Base-by-base conservation (phyloP, 441 rosid species). In the Erodium trifolium region DNA sequence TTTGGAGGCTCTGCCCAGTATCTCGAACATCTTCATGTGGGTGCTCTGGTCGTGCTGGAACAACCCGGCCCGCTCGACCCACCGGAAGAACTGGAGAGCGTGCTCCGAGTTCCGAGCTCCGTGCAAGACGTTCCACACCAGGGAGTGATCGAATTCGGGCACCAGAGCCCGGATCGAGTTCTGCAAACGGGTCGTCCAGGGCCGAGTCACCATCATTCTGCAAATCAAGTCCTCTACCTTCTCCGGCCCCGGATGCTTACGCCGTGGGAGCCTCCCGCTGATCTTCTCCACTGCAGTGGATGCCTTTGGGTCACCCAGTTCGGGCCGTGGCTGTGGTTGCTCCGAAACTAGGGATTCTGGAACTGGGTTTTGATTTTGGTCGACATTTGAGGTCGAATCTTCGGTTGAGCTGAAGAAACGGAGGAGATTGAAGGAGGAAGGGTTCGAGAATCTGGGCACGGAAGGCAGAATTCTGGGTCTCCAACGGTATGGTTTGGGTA, bases 101-200 rank as follows among this genome's bases (percentile, higher is more conserved):
- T 91, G 98, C 18, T 90, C 98, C 43, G 85, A 68, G 65, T 81
- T 84, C 63, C 80, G 82, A 1, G 98, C 88, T 11, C 87, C 78
- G 67, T 93, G 95, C 62, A 91, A 77, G 0, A 91, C 97, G 62
- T 89, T 91, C 69, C 91, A 91, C 6, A 90, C 96, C 13, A 93
- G 55, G 0, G 92, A 77, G 71, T 87, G 84, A 64, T 92, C 96
- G 73, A 92, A 92, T 57, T 82, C 83, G 8, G 94, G 89, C 5
- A 88, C 97, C 31, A 91, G 78, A 68, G 76, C 73, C 69, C 98
- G 85, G 73, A 93, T 90, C 67, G 97, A 86, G 73, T 86, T 93
- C 80, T 93, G 92, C 71, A 93, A 77, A 3, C 94, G 88, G 66
- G 96, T 91, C 35, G 97, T 93, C 98, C 97, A 93, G 12, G 84